Conservation (phyloP, 2,329 filamentous ascomycete species). For the Paramyrothecium sp. region DNA sequence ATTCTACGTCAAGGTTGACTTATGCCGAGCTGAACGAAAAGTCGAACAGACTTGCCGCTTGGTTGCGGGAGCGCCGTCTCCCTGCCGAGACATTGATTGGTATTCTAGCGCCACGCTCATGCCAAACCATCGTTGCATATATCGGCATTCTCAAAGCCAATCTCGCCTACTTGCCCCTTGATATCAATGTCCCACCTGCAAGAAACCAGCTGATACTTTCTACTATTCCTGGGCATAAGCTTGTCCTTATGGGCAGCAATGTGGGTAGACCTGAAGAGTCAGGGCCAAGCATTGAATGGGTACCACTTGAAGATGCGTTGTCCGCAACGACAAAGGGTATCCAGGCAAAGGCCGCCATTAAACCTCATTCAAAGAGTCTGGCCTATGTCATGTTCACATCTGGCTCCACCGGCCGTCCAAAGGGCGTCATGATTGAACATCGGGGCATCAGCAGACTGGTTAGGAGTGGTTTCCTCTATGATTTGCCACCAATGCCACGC, state of each 20-base stretch:
- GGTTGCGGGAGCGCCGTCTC: not conserved
- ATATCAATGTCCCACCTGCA: slow-evolving; percentile 8
- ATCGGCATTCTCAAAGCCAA: slow-evolving; percentile 13
- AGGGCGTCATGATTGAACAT: slow-evolving; percentile 15
- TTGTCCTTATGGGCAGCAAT: slow-evolving; percentile 1
- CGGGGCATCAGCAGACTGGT: not conserved
- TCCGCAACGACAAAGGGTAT: not conserved
- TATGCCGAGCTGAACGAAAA: slow-evolving; percentile 6
- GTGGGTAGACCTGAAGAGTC: not conserved
- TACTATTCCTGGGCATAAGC: not conserved
- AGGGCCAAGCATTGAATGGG: not conserved
- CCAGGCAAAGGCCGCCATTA: not conserved
- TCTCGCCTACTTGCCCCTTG: slow-evolving; percentile 12
- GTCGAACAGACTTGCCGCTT: slow-evolving; percentile 3
- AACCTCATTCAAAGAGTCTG: slow-evolving; percentile 2
- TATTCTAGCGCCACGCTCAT: slow-evolving; percentile 9
- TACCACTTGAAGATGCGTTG: not conserved
- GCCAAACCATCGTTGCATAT: slow-evolving; percentile 8
- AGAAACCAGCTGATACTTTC: slow-evolving; percentile 9
- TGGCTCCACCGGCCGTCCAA: slow-evolving; percentile 6
- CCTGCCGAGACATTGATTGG: slow-evolving; percentile 7
- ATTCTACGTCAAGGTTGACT: slow-evolving; percentile 3
- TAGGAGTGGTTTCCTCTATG: not conserved
- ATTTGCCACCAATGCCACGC: not conserved
- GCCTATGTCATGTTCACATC: slow-evolving; percentile 5